Conservation (phyloP, 495 filamentous ascomycete genomes). For the Talaromyces adpressus region DNA sequence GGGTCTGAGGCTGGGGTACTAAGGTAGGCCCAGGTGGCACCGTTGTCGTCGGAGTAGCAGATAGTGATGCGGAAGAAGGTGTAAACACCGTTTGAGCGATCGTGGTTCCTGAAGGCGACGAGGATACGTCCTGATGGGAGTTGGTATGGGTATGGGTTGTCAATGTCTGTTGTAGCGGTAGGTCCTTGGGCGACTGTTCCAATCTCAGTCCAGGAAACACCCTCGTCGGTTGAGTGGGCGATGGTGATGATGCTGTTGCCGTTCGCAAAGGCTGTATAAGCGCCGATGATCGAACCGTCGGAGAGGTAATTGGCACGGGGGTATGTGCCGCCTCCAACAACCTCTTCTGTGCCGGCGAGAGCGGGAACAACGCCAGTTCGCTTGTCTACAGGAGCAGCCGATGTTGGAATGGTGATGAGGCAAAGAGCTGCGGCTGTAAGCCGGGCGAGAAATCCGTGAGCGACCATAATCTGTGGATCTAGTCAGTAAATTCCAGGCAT, state of each 20-base stretch:
- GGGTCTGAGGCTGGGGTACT: conserved; percentile 28
- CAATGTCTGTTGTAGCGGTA: conserved; percentile 33
- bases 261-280: conserved; percentile 28
- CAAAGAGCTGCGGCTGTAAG: conserved; percentile 1
- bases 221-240: conserved; percentile 33
- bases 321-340: conserved; percentile 37
- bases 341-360: conserved; percentile 8
- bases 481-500: neutral
- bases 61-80: conserved; percentile 46
- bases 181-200: conserved; percentile 22
- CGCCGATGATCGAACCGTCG: conserved; percentile 34
- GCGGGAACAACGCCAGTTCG: conserved; percentile 5
- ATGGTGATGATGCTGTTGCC: conserved; percentile 27
- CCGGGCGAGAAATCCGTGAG: conserved; percentile 1
- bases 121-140: conserved; percentile 39
- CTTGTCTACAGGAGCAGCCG: neutral
- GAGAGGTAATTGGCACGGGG: conserved; percentile 37
- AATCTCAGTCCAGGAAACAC: conserved; percentile 27
- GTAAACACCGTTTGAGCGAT: conserved; percentile 25
- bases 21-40: conserved; percentile 38
- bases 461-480: neutral
- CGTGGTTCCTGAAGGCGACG: conserved; percentile 45
- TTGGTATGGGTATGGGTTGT: conserved; percentile 44
- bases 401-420: neutral
- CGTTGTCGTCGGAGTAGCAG: conserved; percentile 38